Evolutionary conservation across 2,329 filamentous ascomycete species (phyloP).

Genomic region (Talaromyces marneffei): DNA sequence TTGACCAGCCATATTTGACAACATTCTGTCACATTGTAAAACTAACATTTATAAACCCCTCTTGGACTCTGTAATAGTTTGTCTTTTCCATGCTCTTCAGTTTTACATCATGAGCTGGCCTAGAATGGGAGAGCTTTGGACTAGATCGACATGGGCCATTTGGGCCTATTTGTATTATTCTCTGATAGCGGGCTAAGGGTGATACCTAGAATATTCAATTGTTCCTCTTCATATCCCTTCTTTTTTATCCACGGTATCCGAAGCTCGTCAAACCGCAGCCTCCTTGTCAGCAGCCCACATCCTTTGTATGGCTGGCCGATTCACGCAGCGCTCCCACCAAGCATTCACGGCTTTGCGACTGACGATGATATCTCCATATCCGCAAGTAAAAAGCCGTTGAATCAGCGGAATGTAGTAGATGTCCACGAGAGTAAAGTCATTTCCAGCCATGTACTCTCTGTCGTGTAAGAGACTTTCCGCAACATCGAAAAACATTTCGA

Average conservation of each 20-base stretch:
- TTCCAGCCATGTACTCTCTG: constrained; percentile 8
- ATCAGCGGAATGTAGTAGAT: constrained; percentile 12
- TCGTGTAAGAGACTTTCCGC: constrained; percentile 3
- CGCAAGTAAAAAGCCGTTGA: constrained; percentile 10
- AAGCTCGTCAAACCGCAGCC: not conserved
- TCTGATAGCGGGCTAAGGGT: too few relatives aligned
- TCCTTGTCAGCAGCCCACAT: constrained; percentile 7
- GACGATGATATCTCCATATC: constrained; percentile 1
- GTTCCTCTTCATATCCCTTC: not conserved
- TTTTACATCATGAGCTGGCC: too few relatives aligned
- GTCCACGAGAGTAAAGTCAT: constrained; percentile 10
- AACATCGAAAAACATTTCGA: constrained; percentile 11
- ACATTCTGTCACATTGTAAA: too few relatives aligned
- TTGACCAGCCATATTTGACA: too few relatives aligned
- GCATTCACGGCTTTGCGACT: constrained; percentile 7
- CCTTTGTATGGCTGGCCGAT: constrained; percentile 6
- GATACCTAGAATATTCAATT: too few relatives aligned
- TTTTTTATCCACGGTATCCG: too few relatives aligned
- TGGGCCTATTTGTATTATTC: too few relatives aligned
- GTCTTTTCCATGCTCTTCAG: too few relatives aligned
- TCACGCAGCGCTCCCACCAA: constrained; percentile 11
- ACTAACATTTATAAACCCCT: too few relatives aligned
- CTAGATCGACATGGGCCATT: too few relatives aligned
- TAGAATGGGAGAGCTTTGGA: too few relatives aligned
- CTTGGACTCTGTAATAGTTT: too few relatives aligned